Evolutionary conservation across 1,284 basidiomycete genomes (phyloP).

Genomic region (Ceratobasidium papillatum): DNA sequence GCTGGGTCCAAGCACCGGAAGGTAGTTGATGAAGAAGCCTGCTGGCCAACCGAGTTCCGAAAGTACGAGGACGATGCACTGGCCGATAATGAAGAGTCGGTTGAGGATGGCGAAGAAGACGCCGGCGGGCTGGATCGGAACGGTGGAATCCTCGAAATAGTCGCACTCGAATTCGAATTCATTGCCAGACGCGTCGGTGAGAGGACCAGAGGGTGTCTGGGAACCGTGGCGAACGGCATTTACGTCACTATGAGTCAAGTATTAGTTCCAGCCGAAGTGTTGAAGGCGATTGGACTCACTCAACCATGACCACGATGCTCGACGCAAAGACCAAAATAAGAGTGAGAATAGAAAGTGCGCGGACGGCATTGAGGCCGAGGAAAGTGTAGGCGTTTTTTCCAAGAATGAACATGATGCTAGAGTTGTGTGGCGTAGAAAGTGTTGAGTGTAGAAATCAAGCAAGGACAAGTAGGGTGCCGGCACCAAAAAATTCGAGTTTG

Average conservation of each 20-base stretch:
- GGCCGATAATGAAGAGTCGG: conserved; percentile 80
- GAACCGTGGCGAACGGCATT: conserved; percentile 68
- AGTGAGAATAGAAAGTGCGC: conserved; percentile 77
- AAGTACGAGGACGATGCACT: conserved; percentile 75
- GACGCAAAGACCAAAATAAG: conserved; percentile 75
- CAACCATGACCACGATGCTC: conserved; percentile 80
- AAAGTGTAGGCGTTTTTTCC: conserved; percentile 59
- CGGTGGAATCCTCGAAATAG: conserved; percentile 44
- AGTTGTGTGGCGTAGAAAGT: background rate
- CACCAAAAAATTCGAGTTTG: conserved; percentile 18
- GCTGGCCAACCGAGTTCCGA: conserved; percentile 80
- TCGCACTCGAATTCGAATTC: conserved; percentile 44
- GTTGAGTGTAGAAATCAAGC: background rate
- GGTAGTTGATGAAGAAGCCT: conserved; percentile 76
- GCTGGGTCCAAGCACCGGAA: conserved; percentile 84
- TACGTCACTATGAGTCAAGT: conserved; percentile 60
- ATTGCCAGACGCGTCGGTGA: conserved; percentile 35
- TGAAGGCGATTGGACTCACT: conserved; percentile 52
- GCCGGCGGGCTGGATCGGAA: conserved; percentile 83
- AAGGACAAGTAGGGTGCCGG: conserved; percentile 19
- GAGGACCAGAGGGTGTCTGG: background rate
- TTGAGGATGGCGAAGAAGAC: conserved; percentile 87
- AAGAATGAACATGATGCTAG: conserved; percentile 5
- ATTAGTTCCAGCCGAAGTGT: background rate
- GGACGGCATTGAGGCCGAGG: conserved; percentile 78